Conservation (phyloP, 2,329 filamentous ascomycete species). For the Xylaria sp. region DNA sequence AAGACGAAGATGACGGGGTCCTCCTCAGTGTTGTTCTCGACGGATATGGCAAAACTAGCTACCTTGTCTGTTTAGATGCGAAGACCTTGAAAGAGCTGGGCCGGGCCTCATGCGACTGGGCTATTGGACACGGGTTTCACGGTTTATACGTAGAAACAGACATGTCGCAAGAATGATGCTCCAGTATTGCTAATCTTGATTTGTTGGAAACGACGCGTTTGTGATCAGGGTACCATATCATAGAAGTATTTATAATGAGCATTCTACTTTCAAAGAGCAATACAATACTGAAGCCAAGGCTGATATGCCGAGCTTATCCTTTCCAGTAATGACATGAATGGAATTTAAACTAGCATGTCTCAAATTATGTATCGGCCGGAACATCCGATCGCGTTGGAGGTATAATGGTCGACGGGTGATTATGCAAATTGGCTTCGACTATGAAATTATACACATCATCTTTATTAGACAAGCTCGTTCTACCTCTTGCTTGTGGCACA, state of each 20-base stretch:
- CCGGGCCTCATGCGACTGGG: constrained; percentile 68
- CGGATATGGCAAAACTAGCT: constrained; percentile 66
- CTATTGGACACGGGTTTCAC: constrained; percentile 73
- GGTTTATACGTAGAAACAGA: constrained; percentile 57
- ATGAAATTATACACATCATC: background rate
- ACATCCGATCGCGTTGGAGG: background rate
- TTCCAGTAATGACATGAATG: too few relatives aligned
- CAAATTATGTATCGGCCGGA: background rate
- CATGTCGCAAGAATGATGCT: background rate
- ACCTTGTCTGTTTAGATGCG: constrained; percentile 73
- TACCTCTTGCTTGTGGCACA: background rate
- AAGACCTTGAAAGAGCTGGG: constrained; percentile 71
- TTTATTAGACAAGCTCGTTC: background rate
- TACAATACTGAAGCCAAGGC: background rate
- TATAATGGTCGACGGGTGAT: background rate
- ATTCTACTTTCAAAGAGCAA: background rate
- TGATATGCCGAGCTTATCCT: background rate
- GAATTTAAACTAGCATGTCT: background rate
- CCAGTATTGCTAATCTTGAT: background rate
- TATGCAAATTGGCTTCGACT: background rate
- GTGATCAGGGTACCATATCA: background rate
- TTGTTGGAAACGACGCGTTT: background rate
- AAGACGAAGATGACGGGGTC: constrained; percentile 62
- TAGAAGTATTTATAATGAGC: background rate
- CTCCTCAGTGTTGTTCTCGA: constrained; percentile 68